Evolutionary conservation across 2,329 filamentous ascomycete genomes (phyloP).

Genomic region (Epichloe uncinata): DNA sequence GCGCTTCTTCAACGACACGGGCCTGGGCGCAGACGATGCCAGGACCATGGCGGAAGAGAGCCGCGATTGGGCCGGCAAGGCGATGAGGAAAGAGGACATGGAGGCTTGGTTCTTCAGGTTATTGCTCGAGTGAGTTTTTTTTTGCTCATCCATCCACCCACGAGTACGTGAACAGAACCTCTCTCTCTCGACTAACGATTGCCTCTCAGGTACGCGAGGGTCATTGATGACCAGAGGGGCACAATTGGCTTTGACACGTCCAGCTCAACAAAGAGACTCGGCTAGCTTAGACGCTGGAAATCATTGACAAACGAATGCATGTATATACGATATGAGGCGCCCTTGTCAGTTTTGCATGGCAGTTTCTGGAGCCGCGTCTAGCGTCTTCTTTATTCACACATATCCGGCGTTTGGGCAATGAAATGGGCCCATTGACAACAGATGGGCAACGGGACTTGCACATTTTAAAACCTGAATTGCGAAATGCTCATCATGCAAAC

Average conservation of each 20-base stretch:
- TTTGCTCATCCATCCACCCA: neutral
- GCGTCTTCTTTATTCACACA: neutral
- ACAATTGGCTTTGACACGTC: constrained; percentile 38
- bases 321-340: too few species aligned
- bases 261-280: constrained; percentile 9
- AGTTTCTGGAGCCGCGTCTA: neutral
- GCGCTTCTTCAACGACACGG: constrained; percentile 58
- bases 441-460: too few species aligned
- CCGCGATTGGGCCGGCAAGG: constrained; percentile 57
- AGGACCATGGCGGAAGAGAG: constrained; percentile 52
- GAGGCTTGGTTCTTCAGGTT: constrained; percentile 58
- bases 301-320: too few species aligned
- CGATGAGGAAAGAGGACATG: constrained; percentile 57
- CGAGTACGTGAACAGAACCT: neutral
- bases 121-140: constrained; percentile 50
- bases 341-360: neutral
- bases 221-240: constrained; percentile 50
- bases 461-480: too few species aligned
- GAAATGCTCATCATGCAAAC: too few species aligned
- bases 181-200: neutral
- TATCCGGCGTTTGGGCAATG: too few species aligned
- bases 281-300: neutral
- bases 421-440: too few species aligned
- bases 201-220: constrained; percentile 40
- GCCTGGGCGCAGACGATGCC: constrained; percentile 42